Conservation (phyloP, 78 protist species). For the Planoprotostelium fungivorum region DNA sequence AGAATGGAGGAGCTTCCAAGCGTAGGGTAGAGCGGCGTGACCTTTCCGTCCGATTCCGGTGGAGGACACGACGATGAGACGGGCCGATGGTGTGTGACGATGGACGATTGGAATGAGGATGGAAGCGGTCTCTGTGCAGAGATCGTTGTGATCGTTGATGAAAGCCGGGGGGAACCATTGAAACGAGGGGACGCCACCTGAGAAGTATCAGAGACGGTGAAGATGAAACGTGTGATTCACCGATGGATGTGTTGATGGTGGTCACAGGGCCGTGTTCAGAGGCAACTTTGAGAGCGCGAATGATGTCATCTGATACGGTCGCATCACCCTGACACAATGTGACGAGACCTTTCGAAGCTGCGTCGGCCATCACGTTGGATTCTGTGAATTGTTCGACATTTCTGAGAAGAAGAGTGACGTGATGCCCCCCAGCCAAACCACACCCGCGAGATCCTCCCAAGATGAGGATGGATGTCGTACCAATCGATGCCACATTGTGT, state of each 20-base stretch:
- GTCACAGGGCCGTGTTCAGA: background rate
- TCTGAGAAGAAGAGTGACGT: background rate
- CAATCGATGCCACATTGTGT: too few species aligned
- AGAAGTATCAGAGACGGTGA: background rate
- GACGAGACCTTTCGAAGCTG: background rate
- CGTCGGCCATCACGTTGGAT: background rate
- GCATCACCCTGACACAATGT: background rate
- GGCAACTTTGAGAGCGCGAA: background rate
- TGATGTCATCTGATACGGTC: background rate
- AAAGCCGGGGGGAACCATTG: background rate
- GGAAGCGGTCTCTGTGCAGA: background rate
- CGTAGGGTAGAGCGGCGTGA: background rate
- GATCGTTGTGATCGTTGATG: background rate
- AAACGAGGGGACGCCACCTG: background rate
- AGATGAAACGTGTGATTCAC: background rate
- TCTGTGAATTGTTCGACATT: background rate
- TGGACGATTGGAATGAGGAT: background rate
- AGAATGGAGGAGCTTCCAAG: background rate
- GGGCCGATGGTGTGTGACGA: background rate
- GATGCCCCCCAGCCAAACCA: background rate
- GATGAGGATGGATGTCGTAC: background rate
- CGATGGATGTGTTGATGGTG: background rate
- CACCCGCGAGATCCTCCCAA: background rate
- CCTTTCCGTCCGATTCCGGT: background rate
- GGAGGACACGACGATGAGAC: background rate